Conservation (phyloP, 768 basidiomycete genomes). For the Hirschioporus abietinus region DNA sequence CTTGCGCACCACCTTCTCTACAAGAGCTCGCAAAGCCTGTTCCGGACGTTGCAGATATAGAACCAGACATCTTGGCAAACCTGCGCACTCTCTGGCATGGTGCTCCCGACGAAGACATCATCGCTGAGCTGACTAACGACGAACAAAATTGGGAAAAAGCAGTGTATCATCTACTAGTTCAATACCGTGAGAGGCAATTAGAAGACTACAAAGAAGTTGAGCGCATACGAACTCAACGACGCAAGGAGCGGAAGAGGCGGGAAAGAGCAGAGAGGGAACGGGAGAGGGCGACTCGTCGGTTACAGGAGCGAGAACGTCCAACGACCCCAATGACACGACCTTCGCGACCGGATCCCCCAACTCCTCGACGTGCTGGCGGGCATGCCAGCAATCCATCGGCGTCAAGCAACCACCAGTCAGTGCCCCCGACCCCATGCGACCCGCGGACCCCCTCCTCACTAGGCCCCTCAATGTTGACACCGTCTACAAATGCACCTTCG, state of each 20-base stretch:
- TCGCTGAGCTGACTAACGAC: constrained; percentile 55
- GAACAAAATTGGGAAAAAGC: constrained; percentile 93
- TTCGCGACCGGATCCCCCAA: constrained; percentile 15
- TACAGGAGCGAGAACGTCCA: constrained; percentile 15
- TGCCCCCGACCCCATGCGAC: background rate
- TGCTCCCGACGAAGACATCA: constrained; percentile 66
- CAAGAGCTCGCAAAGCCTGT: constrained; percentile 69
- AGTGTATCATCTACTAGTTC: constrained; percentile 85
- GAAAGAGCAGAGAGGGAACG: constrained; percentile 30
- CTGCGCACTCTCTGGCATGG: constrained; percentile 90
- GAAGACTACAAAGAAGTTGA: constrained; percentile 75
- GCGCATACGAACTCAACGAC: constrained; percentile 15
- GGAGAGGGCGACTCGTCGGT: constrained; percentile 29
- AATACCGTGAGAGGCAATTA: constrained; percentile 71
- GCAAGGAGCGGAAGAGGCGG: constrained; percentile 27
- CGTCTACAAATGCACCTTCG: background rate
- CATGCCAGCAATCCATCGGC: background rate
- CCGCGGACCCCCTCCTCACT: background rate
- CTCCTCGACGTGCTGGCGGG: background rate
- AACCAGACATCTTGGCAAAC: constrained; percentile 86
- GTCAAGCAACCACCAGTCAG: background rate
- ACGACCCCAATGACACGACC: constrained; percentile 13
- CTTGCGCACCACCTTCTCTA: constrained; percentile 49
- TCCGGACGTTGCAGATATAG: constrained; percentile 57
- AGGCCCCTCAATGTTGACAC: background rate